Evolutionary conservation across 2,329 filamentous ascomycete genomes (phyloP), one percentile per base, ranked within the genome.

Genomic region (Coniochaeta sp.): DNA sequence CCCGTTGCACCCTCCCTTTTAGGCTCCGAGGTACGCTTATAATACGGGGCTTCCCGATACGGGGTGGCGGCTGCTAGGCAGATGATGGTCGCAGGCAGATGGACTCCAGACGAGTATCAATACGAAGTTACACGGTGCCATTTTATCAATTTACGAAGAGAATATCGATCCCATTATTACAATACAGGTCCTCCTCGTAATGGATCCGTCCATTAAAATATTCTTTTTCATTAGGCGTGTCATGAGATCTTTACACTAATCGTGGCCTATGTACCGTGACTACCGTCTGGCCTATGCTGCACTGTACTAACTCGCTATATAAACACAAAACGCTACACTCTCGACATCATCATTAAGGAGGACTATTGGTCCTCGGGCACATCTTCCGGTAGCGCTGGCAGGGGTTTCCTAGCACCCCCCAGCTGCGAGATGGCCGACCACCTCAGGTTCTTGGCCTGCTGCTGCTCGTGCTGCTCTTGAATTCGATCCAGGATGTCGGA

Each of bases 361-460:
- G 14, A 10, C 17, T 28, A 40, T 22, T 36, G 34, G 9, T 57
- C 55, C 36, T 44, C 55, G 16, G 55, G 55, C 30, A 42, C 22
- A 57, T 57, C 55, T 26, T 57, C 55, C 28, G 55, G 55, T 22
- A 57, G 32, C 26, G 55, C 55, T 6, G 55, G 55, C 8, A 57
- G 36, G 14, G 55, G 55, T 44, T 57, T 57, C 32, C 55, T 57
- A 34, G 38, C 38, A 17, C 55, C 32, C 8, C 55, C 55, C 17
- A 30, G 24, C 55, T 57, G 55, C 38, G 55, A 26, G 3, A 28
- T 28, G 2, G 34, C 38, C 32, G 55, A 40, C 36, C 55, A 16
- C 17, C 34, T 57, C 55, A 30, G 38, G 36, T n/a, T 28, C 36
- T 32, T 42, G 22, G 55, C 38, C 55, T 57, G 34, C 55, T 57